Evolutionary conservation across 257 asterid species (phyloP).

Genomic region (Solanum corneliomulleri): DNA sequence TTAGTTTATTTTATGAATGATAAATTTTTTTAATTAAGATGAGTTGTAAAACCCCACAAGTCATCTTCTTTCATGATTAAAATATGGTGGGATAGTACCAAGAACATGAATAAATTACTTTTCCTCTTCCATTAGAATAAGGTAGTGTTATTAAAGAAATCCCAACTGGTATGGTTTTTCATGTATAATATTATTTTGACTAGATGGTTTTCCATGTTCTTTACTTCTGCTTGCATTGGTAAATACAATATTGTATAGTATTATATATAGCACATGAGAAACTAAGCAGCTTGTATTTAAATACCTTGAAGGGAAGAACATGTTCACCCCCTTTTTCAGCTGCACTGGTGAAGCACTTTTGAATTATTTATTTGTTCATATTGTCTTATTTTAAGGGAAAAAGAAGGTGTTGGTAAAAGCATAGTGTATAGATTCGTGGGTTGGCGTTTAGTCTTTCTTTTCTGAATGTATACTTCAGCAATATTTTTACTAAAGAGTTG

Average conservation of each 20-base stretch:
- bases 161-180: neutral
- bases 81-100: conserved; percentile 4
- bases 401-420: neutral
- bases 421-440: neutral
- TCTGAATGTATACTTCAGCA: neutral
- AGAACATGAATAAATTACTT: conserved; percentile 1
- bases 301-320: conserved; percentile 11
- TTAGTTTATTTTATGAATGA: conserved; percentile 1
- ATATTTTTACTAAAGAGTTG: neutral
- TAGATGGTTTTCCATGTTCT: conserved; percentile 9
- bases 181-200: conserved; percentile 7
- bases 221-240: conserved; percentile 3
- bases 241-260: neutral
- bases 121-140: conserved; percentile 6
- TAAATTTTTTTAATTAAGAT: neutral
- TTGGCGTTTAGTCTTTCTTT: conserved; percentile 3
- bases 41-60: conserved; percentile 16
- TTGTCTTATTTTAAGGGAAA: conserved; percentile 1
- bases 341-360: conserved; percentile 18
- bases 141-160: neutral
- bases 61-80: conserved; percentile 3
- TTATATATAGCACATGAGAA: conserved; percentile 20
- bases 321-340: conserved; percentile 30
- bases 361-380: neutral
- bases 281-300: conserved; percentile 6